Evolutionary conservation across 257 asterid species (phyloP).

Genomic region (Solanum microdontum): DNA sequence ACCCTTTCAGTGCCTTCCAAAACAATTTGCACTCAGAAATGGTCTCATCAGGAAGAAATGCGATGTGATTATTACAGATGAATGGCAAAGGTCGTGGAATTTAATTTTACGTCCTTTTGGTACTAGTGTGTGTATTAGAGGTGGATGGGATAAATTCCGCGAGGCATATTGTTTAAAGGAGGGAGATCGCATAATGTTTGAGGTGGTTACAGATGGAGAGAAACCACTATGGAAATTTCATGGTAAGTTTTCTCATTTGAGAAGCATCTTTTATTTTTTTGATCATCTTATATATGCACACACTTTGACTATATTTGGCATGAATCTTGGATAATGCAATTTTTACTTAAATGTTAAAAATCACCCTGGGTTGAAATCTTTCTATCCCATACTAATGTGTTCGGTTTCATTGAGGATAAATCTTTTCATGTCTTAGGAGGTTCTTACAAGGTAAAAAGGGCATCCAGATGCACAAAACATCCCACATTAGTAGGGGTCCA

Average conservation of each 20-base stretch:
- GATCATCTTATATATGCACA: neutral
- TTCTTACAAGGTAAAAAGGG: neutral
- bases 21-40: neutral
- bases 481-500: neutral
- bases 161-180: neutral
- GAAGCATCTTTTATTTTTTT: neutral
- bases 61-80: neutral
- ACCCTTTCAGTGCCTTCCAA: neutral
- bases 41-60: neutral
- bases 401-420: neutral
- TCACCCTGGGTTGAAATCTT: neutral
- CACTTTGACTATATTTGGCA: neutral
- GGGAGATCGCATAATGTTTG: conserved; percentile 1
- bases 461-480: neutral
- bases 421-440: neutral
- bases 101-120: neutral
- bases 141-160: neutral
- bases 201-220: neutral
- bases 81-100: neutral
- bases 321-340: neutral
- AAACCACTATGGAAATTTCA: neutral
- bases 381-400: neutral
- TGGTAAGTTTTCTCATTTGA: neutral
- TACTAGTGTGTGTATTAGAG: neutral
- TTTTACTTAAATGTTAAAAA: neutral